A percentile compares a stretch with the other conserved stretches of the same genome.
Conservation (phyloP, 208 protist species). For the Crithidia acanthocephali region DNA sequence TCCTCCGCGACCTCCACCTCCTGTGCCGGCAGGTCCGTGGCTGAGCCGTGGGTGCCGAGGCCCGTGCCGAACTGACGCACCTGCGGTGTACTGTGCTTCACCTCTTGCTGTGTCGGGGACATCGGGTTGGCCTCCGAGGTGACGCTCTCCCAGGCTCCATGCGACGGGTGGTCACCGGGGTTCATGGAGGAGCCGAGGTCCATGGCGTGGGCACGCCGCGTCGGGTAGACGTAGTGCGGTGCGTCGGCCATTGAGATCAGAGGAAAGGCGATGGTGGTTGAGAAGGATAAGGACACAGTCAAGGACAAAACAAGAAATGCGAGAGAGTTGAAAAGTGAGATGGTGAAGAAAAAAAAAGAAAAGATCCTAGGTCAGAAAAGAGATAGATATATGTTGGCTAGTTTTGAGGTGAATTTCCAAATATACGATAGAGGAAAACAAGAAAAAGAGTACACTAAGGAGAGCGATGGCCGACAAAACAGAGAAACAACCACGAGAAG, state of each 20-base stretch:
- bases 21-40: conserved; percentile 13
- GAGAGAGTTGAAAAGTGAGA: too few species aligned
- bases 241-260: conserved; percentile 20
- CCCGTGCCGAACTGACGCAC: conserved; percentile 67
- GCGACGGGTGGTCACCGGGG: conserved; percentile 10
- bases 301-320: too few species aligned
- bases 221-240: conserved; percentile 33
- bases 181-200: conserved; percentile 38
- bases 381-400: too few species aligned
- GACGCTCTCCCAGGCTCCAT: conserved; percentile 9
- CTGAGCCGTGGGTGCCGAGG: conserved; percentile 23
- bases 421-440: too few species aligned
- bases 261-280: neutral
- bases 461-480: too few species aligned
- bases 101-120: conserved; percentile 45
- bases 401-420: too few species aligned
- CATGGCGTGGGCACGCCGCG: conserved; percentile 42
- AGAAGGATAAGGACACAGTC: too few species aligned
- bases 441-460: neutral
- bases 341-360: conserved; percentile 1
- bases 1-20: conserved; percentile 11
- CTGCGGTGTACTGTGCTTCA: conserved; percentile 33
- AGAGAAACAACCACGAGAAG: too few species aligned
- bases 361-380: too few species aligned
- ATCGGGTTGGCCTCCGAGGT: conserved; percentile 14